These are phyloP conservation scores for Vitis hybrid DNA, from an alignment of 177 flowering plant species.

Conservation along the genomic window DNA sequence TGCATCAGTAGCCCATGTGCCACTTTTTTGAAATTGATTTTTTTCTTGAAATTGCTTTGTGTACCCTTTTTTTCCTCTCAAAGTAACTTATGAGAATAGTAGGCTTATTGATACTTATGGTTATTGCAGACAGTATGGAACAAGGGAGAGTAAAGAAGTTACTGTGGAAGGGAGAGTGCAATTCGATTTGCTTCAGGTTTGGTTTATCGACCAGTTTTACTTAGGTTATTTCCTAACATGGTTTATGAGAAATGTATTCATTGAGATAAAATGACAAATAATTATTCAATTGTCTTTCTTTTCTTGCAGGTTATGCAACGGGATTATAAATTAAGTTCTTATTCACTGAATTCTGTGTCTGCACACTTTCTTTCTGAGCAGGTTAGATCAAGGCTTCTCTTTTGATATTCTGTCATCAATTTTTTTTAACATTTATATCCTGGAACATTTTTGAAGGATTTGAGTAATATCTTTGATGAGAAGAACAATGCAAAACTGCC, in stretches of 20 bases:
- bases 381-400: slow-evolving; percentile 35
- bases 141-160: slow-evolving; percentile 94
- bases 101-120: slow-evolving; percentile 9
- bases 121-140: slow-evolving; percentile 77
- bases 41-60: background rate
- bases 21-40: background rate
- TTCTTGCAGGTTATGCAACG: slow-evolving; percentile 78
- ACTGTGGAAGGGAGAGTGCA: slow-evolving; percentile 94
- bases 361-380: slow-evolving; percentile 97
- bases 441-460: background rate
- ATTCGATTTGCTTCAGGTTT: slow-evolving; percentile 96
- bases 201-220: background rate
- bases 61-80: background rate
- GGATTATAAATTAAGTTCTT: slow-evolving; percentile 96
- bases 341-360: slow-evolving; percentile 96
- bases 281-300: slow-evolving; percentile 4
- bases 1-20: too few relatives aligned
- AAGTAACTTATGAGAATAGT: background rate
- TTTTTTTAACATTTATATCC: background rate
- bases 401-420: background rate
- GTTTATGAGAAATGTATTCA: background rate
- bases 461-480: background rate
- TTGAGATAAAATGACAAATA: background rate
- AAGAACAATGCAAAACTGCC: background rate
- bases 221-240: background rate